These are phyloP conservation scores for Leccinum variabile DNA, from an alignment of 1,284 basidiomycete genomes.

Conservation along the genomic window DNA sequence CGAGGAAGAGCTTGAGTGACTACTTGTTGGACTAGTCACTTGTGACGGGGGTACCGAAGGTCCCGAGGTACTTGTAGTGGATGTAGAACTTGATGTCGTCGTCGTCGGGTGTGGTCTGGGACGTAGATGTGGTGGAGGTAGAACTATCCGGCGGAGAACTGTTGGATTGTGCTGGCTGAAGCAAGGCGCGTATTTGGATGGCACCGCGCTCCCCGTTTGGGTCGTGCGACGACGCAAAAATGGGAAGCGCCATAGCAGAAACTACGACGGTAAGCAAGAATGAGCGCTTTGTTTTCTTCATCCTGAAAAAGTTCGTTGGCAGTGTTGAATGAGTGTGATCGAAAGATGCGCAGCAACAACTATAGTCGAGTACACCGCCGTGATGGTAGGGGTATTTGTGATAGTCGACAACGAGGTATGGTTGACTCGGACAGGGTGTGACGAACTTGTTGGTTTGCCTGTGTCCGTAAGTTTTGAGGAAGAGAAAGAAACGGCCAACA, in stretches of 20 bases:
- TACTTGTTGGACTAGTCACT: neutral
- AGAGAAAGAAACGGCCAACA: neutral
- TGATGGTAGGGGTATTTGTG: conserved; percentile 11
- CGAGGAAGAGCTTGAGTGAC: neutral
- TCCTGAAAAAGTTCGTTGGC: conserved; percentile 15
- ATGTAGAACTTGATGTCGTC: neutral
- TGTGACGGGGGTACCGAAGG: conserved; percentile 13
- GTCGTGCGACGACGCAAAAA: conserved; percentile 26
- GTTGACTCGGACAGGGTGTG: neutral
- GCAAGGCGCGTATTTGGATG: conserved; percentile 22
- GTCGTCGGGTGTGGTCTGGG: neutral
- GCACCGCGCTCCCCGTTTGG: conserved; percentile 24
- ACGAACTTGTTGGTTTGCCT: neutral
- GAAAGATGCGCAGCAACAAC: conserved; percentile 25
- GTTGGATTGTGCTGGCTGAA: neutral
- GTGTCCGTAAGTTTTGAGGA: neutral
- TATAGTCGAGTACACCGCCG: conserved; percentile 11
- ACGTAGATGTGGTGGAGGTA: conserved; percentile 7
- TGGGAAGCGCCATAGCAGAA: conserved; percentile 33
- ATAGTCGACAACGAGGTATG: conserved; percentile 2
- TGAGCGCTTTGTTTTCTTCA: conserved; percentile 30
- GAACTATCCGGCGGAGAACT: neutral
- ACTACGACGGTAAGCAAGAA: conserved; percentile 33
- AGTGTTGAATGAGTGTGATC: conserved; percentile 24
- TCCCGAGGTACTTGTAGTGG: conserved; percentile 8